Base-by-base conservation (phyloP, 192 early-diverging fungal genomes). In the Coemansia umbellata region DNA sequence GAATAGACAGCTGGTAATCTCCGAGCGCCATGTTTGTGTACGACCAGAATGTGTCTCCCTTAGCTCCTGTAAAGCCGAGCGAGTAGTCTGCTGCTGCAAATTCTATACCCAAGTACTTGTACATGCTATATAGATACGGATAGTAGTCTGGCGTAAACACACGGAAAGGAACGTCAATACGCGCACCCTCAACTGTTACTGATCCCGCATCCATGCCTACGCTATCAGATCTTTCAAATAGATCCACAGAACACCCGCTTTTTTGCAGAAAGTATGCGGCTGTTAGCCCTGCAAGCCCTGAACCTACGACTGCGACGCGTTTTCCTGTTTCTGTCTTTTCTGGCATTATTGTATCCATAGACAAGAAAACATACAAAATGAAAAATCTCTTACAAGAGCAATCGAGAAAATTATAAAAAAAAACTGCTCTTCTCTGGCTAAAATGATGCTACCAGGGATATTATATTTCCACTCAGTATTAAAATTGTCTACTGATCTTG, bases 61-160 rank as follows among this genome's bases (percentile, higher is more conserved):
- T n/a, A 22, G 40, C 47, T 5, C 36, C 50, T 3, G 63, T 37
- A 43, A 78, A 70, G 8, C 62, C 51, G 28, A 78, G 42, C 18
- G 74, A 70, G 45, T 78, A 71, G 56, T 78, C 74, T 19, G 74
- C 74, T 0, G 68, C 55, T 3, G 58, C 30, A 21, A 64, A 60
- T 7, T 23, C 48, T 2, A 78, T 55, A 1, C 57, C 63, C 33
- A 78, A 45, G 53, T 78, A 43, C 27, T 21, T 27, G 60, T 78
- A 78, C 39, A 78, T 50, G 7, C 42, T n/a, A 41, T 41, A 32
- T 37, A 78, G 53, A 33, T 58, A 63, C 24, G 74, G 74, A 31
- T 78, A 78, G 56, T 78, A 78, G 47, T 61, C 62, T 8, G 74
- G 74, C 9, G 63, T 69, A 21, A 71, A 56, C 17, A 78, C 74